phyloP scores from a whole-genome alignment of 768 basidiomycete genomes.

The Mycena leptocephala region DNA sequence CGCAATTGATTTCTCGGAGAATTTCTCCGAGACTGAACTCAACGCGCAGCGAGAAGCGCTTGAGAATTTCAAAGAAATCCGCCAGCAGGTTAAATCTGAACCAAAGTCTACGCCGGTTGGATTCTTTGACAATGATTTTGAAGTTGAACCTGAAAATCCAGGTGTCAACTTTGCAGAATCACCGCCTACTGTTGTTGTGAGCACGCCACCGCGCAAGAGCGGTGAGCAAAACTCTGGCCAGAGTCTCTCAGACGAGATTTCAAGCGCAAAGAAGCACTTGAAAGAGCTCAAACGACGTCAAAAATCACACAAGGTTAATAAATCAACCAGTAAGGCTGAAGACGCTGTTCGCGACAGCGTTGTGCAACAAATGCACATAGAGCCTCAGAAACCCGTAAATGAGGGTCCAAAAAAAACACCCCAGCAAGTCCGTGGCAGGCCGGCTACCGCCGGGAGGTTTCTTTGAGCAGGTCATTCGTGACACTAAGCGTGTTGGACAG shows the following conservation, averaged over 20 bases:
- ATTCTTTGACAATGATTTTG: constrained; percentile 7
- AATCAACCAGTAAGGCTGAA: no score
- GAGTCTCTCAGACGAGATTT: no score
- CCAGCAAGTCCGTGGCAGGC: background rate
- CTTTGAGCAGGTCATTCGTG: no score
- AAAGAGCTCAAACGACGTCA: no score
- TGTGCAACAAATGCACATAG: no score
- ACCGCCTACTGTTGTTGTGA: background rate
- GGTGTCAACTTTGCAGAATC: background rate
- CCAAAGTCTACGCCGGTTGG: background rate
- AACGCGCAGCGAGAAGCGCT: background rate
- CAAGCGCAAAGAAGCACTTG: no score
- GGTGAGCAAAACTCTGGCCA: no score
- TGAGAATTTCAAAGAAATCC: background rate
- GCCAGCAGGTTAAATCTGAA: background rate
- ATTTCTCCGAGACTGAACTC: background rate
- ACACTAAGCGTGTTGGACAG: no score
- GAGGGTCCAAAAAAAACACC: background rate
- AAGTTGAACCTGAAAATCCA: background rate
- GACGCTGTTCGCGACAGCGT: no score
- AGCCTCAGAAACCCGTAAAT: background rate
- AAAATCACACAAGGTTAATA: no score
- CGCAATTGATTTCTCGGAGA: background rate
- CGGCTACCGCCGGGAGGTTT: constrained; percentile 9
- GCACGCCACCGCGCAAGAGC: no score